Evolutionary conservation across 1,284 basidiomycete species (phyloP), one percentile per base, ranked within the genome.

Genomic region (Blastosporella zonata): DNA sequence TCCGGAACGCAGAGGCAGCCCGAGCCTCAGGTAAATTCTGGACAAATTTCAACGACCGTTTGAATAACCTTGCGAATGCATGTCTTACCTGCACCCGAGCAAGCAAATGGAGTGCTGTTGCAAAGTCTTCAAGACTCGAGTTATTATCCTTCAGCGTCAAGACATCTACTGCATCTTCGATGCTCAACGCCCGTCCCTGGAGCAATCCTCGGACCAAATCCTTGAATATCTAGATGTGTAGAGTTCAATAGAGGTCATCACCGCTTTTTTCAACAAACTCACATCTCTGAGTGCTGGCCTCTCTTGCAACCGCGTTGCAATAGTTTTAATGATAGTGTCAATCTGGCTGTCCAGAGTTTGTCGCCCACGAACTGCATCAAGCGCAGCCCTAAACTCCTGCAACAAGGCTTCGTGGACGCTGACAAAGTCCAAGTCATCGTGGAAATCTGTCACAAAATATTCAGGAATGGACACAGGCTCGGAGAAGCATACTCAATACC

Each of bases 351-450:
- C 88, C 2, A 87, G 61, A 4, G 84, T 79, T 46, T 82, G 83
- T 48, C 78, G 78, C 22, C 76, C 71, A 6, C 81, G 78, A 20
- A 76, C 64, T 15, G 70, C 61, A 12, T 63, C 64, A 13, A 82
- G 66, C 2, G 71, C 71, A 5, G 69, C 62, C 56, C 72, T 79
- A 60, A 90, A 79, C 41, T 87, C 81, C 10, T 76, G 70, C 4
- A 81, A 49, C 9, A 90, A 62, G 8, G 77, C 72, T 58, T 85
- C 77, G 52, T 89, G 87, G 2, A 89, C 84, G 55, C 81, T 83
- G 48, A 90, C 73, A 56, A 88, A 85, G 65, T 90, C 86, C 38
- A 90, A 70, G 22, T 77, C 79, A 53, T 87, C 79, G 55, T 91
- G 82, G 73, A 87, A 88, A 1, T 73, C 84, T 87, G 31, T 15